These are phyloP conservation scores for Neurospora sp. DNA, from an alignment of 495 filamentous ascomycete species.

Conservation along the genomic window DNA sequence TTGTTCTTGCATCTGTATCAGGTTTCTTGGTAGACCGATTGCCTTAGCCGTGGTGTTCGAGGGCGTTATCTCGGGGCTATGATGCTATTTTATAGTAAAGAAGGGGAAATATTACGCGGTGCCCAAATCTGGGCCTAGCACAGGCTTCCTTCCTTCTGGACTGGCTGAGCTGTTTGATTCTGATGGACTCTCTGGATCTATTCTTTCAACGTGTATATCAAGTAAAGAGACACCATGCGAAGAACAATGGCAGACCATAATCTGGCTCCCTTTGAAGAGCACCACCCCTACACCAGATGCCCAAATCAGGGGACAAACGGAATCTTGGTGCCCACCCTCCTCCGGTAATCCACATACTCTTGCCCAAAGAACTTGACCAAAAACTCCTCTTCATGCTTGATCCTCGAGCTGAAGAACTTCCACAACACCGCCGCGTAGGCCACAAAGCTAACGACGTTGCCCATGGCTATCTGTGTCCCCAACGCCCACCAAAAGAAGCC, in stretches of 20 bases:
- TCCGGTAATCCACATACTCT: constrained; percentile 67
- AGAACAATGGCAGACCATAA: not conserved
- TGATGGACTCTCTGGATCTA: not conserved
- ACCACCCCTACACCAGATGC: not conserved
- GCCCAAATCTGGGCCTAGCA: not conserved
- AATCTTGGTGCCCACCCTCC: constrained; percentile 54
- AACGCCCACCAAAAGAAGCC: constrained; percentile 97
- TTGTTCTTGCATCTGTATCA: not conserved
- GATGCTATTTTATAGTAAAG: not conserved
- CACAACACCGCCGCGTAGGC: constrained; percentile 68
- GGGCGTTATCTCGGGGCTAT: not conserved
- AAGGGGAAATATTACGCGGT: not conserved
- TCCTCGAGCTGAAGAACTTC: constrained; percentile 69
- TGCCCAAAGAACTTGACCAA: constrained; percentile 74
- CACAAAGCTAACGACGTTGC: constrained; percentile 68
- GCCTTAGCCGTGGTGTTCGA: not conserved
- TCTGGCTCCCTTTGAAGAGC: not conserved
- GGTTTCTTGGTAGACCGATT: not conserved
- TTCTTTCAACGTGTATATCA: not conserved
- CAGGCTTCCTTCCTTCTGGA: not conserved
- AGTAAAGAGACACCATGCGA: not conserved
- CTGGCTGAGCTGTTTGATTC: not conserved
- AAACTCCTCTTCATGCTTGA: constrained; percentile 68
- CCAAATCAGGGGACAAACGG: constrained; percentile 47
- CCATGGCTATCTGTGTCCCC: constrained; percentile 85